phyloP scores from a whole-genome alignment of 2,329 filamentous ascomycete genomes.

The Fusarium paranaense region DNA sequence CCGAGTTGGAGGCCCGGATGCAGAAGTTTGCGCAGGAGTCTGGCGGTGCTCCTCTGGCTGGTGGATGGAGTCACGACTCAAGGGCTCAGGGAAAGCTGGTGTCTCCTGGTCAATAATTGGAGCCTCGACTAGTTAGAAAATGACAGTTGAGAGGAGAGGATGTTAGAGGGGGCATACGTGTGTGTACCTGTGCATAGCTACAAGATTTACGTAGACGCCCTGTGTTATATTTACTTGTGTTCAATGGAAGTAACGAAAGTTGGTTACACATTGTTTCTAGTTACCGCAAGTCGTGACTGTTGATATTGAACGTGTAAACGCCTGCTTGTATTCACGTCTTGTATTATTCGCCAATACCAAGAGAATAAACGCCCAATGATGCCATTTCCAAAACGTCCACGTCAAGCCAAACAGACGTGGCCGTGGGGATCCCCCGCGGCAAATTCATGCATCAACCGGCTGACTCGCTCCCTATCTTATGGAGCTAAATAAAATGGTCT shows the following conservation, averaged over 20 bases:
- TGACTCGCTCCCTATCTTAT: conserved; percentile 1
- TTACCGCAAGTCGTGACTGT: not conserved
- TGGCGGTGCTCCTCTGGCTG: conserved; percentile 81
- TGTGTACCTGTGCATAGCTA: conserved; percentile 44
- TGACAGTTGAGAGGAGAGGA: conserved; percentile 25
- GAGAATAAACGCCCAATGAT: not conserved
- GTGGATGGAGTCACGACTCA: conserved; percentile 86
- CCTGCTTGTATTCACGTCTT: not conserved
- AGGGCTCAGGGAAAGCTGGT: conserved; percentile 84
- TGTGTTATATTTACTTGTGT: conserved; percentile 47
- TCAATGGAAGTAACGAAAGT: conserved; percentile 31
- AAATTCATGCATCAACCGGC: conserved; percentile 13
- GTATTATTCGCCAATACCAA: not conserved
- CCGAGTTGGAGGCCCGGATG: conserved; percentile 93
- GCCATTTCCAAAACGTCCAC: not conserved
- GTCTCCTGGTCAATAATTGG: conserved; percentile 85
- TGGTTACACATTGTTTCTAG: not conserved
- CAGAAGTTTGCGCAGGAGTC: conserved; percentile 79
- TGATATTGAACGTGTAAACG: not conserved
- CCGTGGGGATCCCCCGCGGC: conserved; percentile 8
- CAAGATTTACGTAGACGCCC: conserved; percentile 43
- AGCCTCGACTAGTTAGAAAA: conserved; percentile 27
- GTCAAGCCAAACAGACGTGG: conserved; percentile 8
- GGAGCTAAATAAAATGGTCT: conserved; percentile 8
- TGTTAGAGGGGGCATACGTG: conserved; percentile 37